Percentiles rank a stretch among this genome's conserved stretches.
phyloP scores from a whole-genome alignment of 2,329 filamentous ascomycete species.

The Chaetomiaceae sp. region DNA sequence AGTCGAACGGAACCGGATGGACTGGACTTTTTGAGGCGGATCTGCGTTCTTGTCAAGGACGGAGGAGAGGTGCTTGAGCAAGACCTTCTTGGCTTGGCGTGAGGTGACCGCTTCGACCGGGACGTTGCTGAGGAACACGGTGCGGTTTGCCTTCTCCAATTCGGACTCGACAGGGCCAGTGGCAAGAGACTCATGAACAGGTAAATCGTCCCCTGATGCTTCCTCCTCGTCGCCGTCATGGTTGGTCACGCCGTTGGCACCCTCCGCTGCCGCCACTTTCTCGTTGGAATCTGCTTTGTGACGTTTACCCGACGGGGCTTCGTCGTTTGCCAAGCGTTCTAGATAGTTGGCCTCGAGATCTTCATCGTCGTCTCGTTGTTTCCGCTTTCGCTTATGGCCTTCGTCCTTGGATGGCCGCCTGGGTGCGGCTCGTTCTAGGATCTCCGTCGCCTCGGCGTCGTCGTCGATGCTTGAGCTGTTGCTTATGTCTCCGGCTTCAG shows the following conservation, averaged over 20 bases:
- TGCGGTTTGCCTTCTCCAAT: slow-evolving; percentile 79
- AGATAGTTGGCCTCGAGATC: slow-evolving; percentile 67
- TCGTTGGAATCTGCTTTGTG: slow-evolving; percentile 36
- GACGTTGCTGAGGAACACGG: slow-evolving; percentile 90
- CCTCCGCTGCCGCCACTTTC: slow-evolving; percentile 31
- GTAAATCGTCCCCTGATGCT: slow-evolving; percentile 36
- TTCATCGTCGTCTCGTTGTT: slow-evolving; percentile 53
- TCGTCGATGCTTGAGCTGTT: slow-evolving; percentile 33
- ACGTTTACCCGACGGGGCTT: slow-evolving; percentile 50
- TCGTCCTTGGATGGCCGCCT: slow-evolving; percentile 39
- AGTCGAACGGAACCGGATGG: slow-evolving; percentile 88
- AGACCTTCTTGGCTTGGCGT: slow-evolving; percentile 70
- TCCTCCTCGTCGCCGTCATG: slow-evolving; percentile 35
- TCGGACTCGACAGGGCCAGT: slow-evolving; percentile 53
- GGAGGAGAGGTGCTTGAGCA: slow-evolving; percentile 71
- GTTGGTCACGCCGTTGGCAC: slow-evolving; percentile 29
- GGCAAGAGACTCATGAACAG: slow-evolving; percentile 53
- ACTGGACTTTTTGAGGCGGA: slow-evolving; percentile 70
- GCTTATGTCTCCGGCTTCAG: slow-evolving; percentile 37
- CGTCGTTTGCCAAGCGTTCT: slow-evolving; percentile 55
- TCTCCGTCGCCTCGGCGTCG: slow-evolving; percentile 30
- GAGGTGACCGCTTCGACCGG: slow-evolving; percentile 75
- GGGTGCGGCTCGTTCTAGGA: slow-evolving; percentile 32
- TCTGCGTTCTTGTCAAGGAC: slow-evolving; percentile 53
- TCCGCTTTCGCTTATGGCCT: slow-evolving; percentile 60